Conservation (phyloP, 164 flowering plant genomes). For the Vitis labrusca region DNA sequence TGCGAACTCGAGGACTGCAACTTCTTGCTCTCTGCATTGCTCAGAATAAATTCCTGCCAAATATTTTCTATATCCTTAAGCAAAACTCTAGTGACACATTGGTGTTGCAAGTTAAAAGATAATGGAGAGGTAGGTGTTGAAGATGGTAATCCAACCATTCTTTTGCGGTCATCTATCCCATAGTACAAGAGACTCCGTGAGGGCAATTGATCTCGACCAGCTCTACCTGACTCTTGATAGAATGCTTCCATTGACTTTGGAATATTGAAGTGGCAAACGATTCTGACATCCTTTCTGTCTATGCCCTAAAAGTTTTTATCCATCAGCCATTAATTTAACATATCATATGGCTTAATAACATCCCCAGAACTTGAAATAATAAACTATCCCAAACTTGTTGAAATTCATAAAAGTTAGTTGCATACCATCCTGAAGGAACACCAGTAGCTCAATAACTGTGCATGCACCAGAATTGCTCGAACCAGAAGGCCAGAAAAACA, state of each 20-base stretch:
- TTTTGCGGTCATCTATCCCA: constrained; percentile 77
- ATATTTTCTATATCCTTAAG: constrained; percentile 6
- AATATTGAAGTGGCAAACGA: constrained; percentile 89
- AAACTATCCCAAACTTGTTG: not conserved
- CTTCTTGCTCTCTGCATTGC: constrained; percentile 55
- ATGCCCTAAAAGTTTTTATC: constrained; percentile 55
- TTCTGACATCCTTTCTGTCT: constrained; percentile 84
- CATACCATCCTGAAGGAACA: constrained; percentile 76
- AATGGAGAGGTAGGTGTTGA: not conserved
- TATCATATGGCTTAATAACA: not conserved
- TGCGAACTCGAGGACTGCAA: constrained; percentile 40
- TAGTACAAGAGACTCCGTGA: constrained; percentile 82
- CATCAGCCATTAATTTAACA: constrained; percentile 7
- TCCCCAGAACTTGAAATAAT: not conserved
- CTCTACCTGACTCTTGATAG: constrained; percentile 99
- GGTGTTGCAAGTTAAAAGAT: not conserved
- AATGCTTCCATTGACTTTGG: constrained; percentile 97
- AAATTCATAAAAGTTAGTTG: constrained; percentile 1
- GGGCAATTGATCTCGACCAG: constrained; percentile 91
- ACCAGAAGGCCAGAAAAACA: constrained; percentile 13
- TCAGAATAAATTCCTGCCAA: constrained; percentile 72
- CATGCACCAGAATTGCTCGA: constrained; percentile 37
- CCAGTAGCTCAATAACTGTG: constrained; percentile 22
- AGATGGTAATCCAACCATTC: constrained; percentile 52
- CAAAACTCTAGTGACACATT: not conserved